These are phyloP conservation scores for Penicillium steckii DNA, from an alignment of 495 filamentous ascomycete species.

Conservation along the genomic window DNA sequence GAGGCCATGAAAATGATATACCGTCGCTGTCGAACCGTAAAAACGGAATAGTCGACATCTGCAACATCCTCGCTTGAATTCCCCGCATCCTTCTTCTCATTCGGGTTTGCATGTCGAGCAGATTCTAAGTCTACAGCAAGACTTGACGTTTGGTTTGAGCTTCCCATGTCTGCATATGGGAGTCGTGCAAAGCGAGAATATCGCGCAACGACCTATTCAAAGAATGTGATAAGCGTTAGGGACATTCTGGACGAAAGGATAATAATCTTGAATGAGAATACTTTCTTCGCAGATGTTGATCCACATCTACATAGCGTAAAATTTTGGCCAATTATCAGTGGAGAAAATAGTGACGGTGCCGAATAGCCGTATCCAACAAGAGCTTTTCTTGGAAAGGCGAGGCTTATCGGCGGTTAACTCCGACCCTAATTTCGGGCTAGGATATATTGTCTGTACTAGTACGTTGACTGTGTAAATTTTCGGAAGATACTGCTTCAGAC, in stretches of 20 bases:
- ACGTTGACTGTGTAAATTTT: too few relatives aligned
- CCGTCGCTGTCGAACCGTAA: conserved; percentile 21
- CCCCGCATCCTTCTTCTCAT: conserved; percentile 2
- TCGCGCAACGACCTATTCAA: background rate
- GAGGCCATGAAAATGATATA: conserved; percentile 61
- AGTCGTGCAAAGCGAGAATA: background rate
- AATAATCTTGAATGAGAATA: background rate
- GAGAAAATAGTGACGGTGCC: conserved; percentile 15
- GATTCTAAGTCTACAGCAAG: conserved; percentile 4
- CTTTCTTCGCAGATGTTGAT: background rate
- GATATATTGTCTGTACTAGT: background rate
- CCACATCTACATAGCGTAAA: background rate
- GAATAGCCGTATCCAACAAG: conserved; percentile 12
- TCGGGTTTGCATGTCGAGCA: background rate
- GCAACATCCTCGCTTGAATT: conserved; percentile 4
- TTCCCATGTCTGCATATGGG: background rate
- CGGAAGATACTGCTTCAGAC: too few relatives aligned
- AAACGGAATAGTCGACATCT: conserved; percentile 29
- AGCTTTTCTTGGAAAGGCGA: background rate
- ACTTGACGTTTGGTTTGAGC: background rate
- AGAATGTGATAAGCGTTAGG: background rate
- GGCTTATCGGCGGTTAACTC: conserved; percentile 11
- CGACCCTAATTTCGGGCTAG: background rate
- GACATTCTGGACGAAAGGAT: background rate
- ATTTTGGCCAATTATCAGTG: conserved; percentile 3